phyloP scores from a whole-genome alignment of 768 basidiomycete species.

The Mrakia hoshinonis region DNA sequence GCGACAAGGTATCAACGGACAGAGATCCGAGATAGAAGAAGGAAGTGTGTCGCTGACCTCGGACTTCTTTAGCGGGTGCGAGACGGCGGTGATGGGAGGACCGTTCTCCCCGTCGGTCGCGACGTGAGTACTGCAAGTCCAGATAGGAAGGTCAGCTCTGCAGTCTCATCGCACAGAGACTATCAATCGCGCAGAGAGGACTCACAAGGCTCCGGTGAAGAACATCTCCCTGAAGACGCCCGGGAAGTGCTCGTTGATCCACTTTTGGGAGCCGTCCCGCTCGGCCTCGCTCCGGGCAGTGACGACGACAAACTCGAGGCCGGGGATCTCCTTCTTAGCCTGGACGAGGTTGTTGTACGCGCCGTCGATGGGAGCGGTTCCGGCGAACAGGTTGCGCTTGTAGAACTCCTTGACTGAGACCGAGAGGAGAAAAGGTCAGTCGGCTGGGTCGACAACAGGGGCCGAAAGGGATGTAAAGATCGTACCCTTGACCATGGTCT shows the following conservation, averaged over 20 bases:
- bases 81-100: background rate
- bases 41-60: conserved; percentile 1
- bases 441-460: background rate
- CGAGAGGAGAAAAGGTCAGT: background rate
- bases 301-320: conserved; percentile 17
- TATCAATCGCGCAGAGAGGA: background rate
- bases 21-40: background rate
- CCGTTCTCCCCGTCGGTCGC: conserved; percentile 23
- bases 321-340: background rate
- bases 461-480: background rate
- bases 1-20: background rate
- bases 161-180: background rate
- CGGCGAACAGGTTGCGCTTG: conserved; percentile 7
- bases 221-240: conserved; percentile 18
- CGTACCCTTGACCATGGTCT: conserved; percentile 3
- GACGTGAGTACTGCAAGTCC: conserved; percentile 14
- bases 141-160: background rate
- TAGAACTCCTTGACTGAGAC: background rate
- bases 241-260: conserved; percentile 21
- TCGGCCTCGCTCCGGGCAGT: conserved; percentile 22
- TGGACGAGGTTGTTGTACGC: conserved; percentile 7
- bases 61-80: conserved; percentile 23
- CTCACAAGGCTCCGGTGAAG: conserved; percentile 28
- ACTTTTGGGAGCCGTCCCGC: background rate
- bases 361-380: conserved; percentile 5